phyloP scores from a whole-genome alignment of 257 asterid species.

The Ligustrum vulgare region DNA sequence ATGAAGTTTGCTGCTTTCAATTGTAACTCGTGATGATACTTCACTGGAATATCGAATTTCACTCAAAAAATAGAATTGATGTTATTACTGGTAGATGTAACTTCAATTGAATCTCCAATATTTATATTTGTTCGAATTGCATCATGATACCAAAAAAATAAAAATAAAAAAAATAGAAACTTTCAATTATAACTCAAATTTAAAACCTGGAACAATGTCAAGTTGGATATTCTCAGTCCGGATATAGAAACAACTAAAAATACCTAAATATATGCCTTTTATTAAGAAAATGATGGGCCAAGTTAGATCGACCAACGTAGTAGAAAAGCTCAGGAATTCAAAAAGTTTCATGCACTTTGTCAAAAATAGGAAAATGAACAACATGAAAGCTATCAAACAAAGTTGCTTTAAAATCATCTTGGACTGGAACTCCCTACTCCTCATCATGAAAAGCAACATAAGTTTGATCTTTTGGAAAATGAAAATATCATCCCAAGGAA shows the following conservation, averaged over 20 bases:
- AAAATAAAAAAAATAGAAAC: no score
- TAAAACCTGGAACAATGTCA: no score
- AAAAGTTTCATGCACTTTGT: slow-evolving; percentile 73
- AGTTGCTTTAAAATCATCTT: slow-evolving; percentile 44
- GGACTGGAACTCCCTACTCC: slow-evolving; percentile 95
- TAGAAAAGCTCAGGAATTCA: slow-evolving; percentile 80
- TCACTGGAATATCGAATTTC: no score
- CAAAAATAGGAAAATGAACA: slow-evolving; percentile 15
- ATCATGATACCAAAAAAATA: no score
- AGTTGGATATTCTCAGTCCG: no score
- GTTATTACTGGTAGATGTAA: no score
- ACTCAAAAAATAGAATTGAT: no score
- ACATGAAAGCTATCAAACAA: slow-evolving; percentile 25
- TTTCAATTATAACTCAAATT: no score
- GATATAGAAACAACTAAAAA: slow-evolving; percentile 1
- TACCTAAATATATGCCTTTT: slow-evolving; percentile 80
- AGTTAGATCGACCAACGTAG: slow-evolving; percentile 87
- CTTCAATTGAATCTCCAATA: no score
- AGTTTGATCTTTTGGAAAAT: slow-evolving; percentile 49
- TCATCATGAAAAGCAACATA: slow-evolving; percentile 90
- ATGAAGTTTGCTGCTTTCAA: no score
- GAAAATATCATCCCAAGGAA: slow-evolving; percentile 34
- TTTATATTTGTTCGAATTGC: no score
- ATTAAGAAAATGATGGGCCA: slow-evolving; percentile 92
- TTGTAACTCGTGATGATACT: no score